Evolutionary conservation across 345 rosid genomes (phyloP).

Genomic region (Populus simonii): DNA sequence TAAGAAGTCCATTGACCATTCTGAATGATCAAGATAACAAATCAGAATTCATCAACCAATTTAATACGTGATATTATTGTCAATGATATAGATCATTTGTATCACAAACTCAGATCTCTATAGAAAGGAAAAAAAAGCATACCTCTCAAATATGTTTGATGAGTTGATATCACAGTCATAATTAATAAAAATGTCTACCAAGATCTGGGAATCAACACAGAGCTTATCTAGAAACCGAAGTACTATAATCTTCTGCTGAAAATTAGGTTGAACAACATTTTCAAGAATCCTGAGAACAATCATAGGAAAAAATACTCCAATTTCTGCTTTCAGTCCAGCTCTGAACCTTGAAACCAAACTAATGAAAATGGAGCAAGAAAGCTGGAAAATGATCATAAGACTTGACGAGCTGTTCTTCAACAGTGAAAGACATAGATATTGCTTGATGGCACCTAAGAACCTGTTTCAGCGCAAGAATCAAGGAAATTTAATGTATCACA

Average conservation of each 20-base stretch:
- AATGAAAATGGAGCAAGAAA: constrained; percentile 98
- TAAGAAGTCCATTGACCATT: constrained; percentile 99
- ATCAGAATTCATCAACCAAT: background rate
- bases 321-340: constrained; percentile 99
- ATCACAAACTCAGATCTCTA: background rate
- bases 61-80: background rate
- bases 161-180: constrained; percentile 99
- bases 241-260: constrained; percentile 97
- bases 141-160: constrained; percentile 98
- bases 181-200: constrained; percentile 96
- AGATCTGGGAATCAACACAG: constrained; percentile 92
- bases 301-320: constrained; percentile 99
- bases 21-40: constrained; percentile 40
- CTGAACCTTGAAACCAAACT: constrained; percentile 96
- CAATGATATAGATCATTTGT: background rate
- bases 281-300: constrained; percentile 93
- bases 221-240: constrained; percentile 96
- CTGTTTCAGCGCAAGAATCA: constrained; percentile 44
- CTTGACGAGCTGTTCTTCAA: constrained; percentile 95
- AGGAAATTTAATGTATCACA: constrained; percentile 4
- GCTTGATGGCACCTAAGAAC: constrained; percentile 98
- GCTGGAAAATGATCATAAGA: constrained; percentile 97
- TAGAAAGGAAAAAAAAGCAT: constrained; percentile 16
- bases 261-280: constrained; percentile 97
- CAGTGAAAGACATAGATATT: constrained; percentile 86